Evolutionary conservation across 306 rosid species (phyloP).

Genomic region (Glycine tomentella): DNA sequence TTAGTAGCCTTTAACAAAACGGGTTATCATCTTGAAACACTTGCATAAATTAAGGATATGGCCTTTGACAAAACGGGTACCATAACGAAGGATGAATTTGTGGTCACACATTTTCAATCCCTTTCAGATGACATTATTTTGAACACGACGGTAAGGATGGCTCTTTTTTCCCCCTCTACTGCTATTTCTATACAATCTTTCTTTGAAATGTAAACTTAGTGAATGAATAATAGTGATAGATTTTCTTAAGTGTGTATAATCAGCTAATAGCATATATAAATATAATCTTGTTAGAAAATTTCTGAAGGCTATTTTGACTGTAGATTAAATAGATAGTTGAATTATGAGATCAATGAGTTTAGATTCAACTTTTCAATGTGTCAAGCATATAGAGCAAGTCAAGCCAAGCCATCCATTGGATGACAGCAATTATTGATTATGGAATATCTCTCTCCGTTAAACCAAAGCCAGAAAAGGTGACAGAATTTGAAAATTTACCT

Average conservation of each 20-base stretch:
- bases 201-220: background rate
- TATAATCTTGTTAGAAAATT: conserved; percentile 16
- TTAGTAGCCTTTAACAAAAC: too few relatives aligned
- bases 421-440: conserved; percentile 72
- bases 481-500: conserved; percentile 75
- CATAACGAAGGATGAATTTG: conserved; percentile 87
- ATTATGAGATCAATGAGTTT: conserved; percentile 16
- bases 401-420: conserved; percentile 99
- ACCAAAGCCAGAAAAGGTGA: conserved; percentile 81
- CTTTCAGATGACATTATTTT: conserved; percentile 66
- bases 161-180: background rate
- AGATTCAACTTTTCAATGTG: conserved; percentile 64
- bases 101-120: conserved; percentile 68
- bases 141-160: conserved; percentile 70
- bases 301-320: conserved; percentile 10
- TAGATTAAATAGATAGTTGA: conserved; percentile 1
- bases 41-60: conserved; percentile 71
- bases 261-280: conserved; percentile 2
- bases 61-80: conserved; percentile 99
- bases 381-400: conserved; percentile 95
- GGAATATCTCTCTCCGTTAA: conserved; percentile 78
- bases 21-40: too few relatives aligned
- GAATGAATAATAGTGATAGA: background rate
- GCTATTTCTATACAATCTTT: background rate
- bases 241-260: background rate